Percentiles rank a stretch among this genome's conserved stretches.
These are phyloP conservation scores for Pseudopyrenochaeta lycopersici DNA, from an alignment of 2,329 filamentous ascomycete species.

Conservation along the genomic window DNA sequence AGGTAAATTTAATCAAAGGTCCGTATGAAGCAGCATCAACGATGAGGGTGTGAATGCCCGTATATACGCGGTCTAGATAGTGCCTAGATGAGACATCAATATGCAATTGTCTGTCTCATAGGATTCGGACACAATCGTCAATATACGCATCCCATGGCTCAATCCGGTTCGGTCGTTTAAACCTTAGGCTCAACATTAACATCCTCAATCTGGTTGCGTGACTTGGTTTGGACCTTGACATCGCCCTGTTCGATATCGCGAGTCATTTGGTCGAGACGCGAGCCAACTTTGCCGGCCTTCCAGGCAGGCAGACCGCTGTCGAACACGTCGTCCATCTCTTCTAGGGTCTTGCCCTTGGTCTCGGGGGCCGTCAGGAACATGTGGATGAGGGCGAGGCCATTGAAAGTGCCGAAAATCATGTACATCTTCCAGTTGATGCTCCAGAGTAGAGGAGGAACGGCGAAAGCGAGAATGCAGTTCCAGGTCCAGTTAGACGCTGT, in stretches of 20 bases:
- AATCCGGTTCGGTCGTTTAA: slow-evolving; percentile 2
- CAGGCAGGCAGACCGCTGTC: slow-evolving; percentile 48
- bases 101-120: not conserved
- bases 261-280: slow-evolving; percentile 45
- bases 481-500: slow-evolving; percentile 52
- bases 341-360: slow-evolving; percentile 52
- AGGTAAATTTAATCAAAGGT: not conserved
- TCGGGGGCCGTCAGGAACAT: slow-evolving; percentile 52
- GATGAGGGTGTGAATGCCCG: not conserved
- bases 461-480: slow-evolving; percentile 53
- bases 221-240: slow-evolving; percentile 32
- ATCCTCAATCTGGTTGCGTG: slow-evolving; percentile 15
- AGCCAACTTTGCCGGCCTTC: slow-evolving; percentile 39
- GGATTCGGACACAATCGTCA: not conserved
- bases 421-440: slow-evolving; percentile 55
- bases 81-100: not conserved
- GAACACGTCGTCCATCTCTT: slow-evolving; percentile 54
- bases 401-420: slow-evolving; percentile 49
- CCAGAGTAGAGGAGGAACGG: slow-evolving; percentile 52
- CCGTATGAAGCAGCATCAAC: not conserved
- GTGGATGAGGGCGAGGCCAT: slow-evolving; percentile 48
- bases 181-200: slow-evolving; percentile 28
- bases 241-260: slow-evolving; percentile 49
- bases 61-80: not conserved
- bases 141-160: not conserved